A percentile compares a stretch with the other conserved stretches of the same genome.
These are phyloP conservation scores for Symbiodinium natans DNA, from an alignment of 73 alveolate species.

Conservation along the genomic window DNA sequence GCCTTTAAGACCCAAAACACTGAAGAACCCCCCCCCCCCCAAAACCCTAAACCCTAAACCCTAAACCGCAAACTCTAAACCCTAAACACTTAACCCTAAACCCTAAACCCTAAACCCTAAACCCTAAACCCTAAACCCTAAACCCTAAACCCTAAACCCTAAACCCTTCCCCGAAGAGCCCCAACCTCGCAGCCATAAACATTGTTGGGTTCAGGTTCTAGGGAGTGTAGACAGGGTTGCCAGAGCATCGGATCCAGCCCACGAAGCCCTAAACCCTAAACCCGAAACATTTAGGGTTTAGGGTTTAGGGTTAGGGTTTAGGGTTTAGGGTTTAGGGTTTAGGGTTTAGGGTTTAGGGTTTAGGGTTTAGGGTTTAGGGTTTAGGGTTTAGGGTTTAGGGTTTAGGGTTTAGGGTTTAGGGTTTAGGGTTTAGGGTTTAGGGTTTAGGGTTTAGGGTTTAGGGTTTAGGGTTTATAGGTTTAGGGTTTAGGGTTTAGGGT, in stretches of 20 bases:
- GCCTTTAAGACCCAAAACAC: too few relatives aligned
- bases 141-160: too few relatives aligned
- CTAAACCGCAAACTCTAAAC: too few relatives aligned
- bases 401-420: not conserved
- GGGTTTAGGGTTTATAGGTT: not conserved
- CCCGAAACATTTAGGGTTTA: not conserved
- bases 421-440: not conserved
- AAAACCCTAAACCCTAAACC: too few relatives aligned
- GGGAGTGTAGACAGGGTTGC: too few relatives aligned
- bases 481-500: not conserved
- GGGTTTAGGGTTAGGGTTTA: not conserved
- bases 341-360: too few relatives aligned
- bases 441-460: not conserved
- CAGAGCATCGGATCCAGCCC: too few relatives aligned
- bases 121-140: not conserved
- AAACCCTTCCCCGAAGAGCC: too few relatives aligned
- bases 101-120: not conserved
- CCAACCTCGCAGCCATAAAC: too few relatives aligned
- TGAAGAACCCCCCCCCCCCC: too few relatives aligned
- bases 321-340: not conserved
- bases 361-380: not conserved
- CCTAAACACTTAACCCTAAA: not conserved
- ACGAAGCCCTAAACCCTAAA: too few relatives aligned
- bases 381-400: not conserved
- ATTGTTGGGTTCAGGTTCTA: too few relatives aligned